Evolutionary conservation across 2,329 filamentous ascomycete genomes (phyloP), one percentile per base, ranked within the genome.

Genomic region (Fusarium lyarnte): DNA sequence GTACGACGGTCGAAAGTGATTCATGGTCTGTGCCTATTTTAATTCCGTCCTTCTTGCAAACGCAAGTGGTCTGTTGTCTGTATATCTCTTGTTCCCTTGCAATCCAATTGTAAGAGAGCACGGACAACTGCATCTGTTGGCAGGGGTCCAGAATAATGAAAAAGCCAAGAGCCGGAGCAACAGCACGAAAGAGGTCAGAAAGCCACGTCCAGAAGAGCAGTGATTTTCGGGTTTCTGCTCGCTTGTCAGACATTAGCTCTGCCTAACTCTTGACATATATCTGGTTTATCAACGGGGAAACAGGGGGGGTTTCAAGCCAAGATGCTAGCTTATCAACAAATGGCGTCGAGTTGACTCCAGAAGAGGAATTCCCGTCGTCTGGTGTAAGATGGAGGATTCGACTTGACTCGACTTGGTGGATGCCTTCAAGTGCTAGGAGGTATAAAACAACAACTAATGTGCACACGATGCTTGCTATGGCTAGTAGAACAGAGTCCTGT

Each of bases 1-100:
- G 55, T 46, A 67, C 63, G 17, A 59, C 36, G 42, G 49, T 53
- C 64, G 51, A 67, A 35, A 67, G 47, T 43, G 42, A 42, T 53
- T 55, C 55, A 55, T 57, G 70, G 70, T 73, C 70, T 72, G 70
- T 72, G 70, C 65, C 69, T 70, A 53, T 46, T 33, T 39, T 52
- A 45, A 60, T 70, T 58, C 59, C 60, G 65, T 72, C 69, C 60
- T 67, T 72, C 54, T 72, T 63, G 27, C 21, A 70, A 70, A 55
- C 41, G 58, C 53, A 35, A 57, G 53, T 57, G 39, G 39, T 39
- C 39, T 47, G 39, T 57, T 46, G 53, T 35, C 41, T 69, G 55
- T 63, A 47, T 46, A 66, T 58, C 47, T 58, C 54, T 57, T 66
- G 58, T 49, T 72, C 63, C 67, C 63, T 71, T 71, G 69, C 31